Evolutionary conservation across 305 asterid species (phyloP), one percentile per base, ranked within the genome.

Genomic region (Fraxinus angustifolia): DNA sequence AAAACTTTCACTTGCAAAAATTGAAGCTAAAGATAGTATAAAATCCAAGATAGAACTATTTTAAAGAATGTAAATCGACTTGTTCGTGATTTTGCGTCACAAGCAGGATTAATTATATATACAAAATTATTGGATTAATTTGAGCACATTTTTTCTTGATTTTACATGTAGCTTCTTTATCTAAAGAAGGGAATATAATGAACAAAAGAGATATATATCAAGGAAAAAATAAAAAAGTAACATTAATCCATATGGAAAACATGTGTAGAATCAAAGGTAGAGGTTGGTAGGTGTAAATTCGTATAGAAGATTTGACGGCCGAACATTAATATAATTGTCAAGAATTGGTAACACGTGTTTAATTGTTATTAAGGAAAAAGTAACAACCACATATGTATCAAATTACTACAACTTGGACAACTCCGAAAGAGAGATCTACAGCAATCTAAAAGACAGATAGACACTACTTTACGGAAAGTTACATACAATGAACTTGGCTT

Each of bases 401-500:
- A 53, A 14, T 45, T 45, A 45, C 56, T 12, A 14, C 56, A 45
- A 4, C 62, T 50, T 16, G 21, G 62, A 50, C 62, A 50, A 16
- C 62, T 50, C 23, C 62, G 80, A 77, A 58, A 82, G 86, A 86
- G 78, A 86, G 78, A 80, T 85, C 81, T 33, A 56, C 81, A 84
- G 73, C 14, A 19, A 70, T 75, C 56, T 40, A 36, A 76, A 33
- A 65, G 65, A 60, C 62, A 83, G 89, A 78, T 72, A 86, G 92
- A 87, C 78, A 58, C 48, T 87, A 67, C 91, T 89, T 88, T 88
- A 91, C 91, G 93, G 87, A 91, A 91, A 89, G 91, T 85, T 31
- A 62, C 80, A 87, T 91, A 84, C 92, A 89, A 81, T 87, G 92
- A 89, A 91, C 86, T 88, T 89, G 90, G 79, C 87, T 48, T 81